These are phyloP conservation scores for Microcyclospora tardicrescens DNA, from an alignment of 2,329 filamentous ascomycete genomes.

Conservation along the genomic window DNA sequence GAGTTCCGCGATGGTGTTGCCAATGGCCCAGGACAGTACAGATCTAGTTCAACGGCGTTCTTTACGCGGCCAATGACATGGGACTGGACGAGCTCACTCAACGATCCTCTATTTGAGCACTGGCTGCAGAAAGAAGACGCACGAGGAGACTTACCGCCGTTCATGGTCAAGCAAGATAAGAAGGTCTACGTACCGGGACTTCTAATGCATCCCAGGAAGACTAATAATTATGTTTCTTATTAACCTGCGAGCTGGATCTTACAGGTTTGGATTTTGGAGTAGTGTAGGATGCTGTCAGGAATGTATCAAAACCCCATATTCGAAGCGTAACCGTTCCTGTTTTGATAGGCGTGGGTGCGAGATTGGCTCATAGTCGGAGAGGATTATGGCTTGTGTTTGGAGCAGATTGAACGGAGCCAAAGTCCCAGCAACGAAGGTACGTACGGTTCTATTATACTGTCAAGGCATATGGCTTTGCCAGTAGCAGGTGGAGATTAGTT, in stretches of 20 bases:
- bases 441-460: no score
- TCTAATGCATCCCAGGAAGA: conserved; percentile 28
- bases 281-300: no score
- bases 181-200: conserved; percentile 25
- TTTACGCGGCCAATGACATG: conserved; percentile 10
- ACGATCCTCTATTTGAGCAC: conserved; percentile 21
- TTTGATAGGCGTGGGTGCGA: no score
- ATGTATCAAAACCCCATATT: no score
- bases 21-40: conserved; percentile 7
- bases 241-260: not conserved
- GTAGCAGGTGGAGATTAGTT: no score
- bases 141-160: conserved; percentile 15
- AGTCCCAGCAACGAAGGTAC: no score
- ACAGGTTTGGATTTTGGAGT: not conserved
- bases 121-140: conserved; percentile 15
- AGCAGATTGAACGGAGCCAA: no score
- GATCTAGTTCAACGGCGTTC: conserved; percentile 18
- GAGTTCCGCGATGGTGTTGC: conserved; percentile 7
- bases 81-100: conserved; percentile 24
- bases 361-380: no score
- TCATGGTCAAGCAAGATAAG: conserved; percentile 18
- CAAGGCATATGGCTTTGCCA: no score
- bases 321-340: no score
- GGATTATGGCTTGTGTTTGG: no score
- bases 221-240: conserved; percentile 4